These are phyloP conservation scores for Puccinia polysora DNA, from an alignment of 1,284 basidiomycete genomes.

Conservation along the genomic window DNA sequence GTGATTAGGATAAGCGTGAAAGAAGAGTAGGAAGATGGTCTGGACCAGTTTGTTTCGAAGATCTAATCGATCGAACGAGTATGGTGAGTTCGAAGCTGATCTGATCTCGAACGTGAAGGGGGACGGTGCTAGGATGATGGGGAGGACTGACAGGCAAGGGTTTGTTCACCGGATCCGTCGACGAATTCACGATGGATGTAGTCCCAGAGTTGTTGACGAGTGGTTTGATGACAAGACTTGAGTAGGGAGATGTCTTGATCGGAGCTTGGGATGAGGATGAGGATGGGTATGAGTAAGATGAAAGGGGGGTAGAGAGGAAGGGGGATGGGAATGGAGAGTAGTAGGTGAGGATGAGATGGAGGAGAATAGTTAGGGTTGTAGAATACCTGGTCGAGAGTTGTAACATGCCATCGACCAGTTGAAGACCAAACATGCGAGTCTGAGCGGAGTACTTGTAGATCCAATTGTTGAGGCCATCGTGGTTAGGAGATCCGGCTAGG, in stretches of 20 bases:
- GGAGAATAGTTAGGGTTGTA: not conserved
- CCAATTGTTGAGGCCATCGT: not conserved
- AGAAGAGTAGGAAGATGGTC: constrained; percentile 89
- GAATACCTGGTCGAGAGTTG: constrained; percentile 18
- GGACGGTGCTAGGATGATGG: not conserved
- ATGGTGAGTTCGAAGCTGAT: constrained; percentile 31
- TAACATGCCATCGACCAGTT: constrained; percentile 41
- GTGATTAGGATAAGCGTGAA: constrained; percentile 77
- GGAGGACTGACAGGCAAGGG: constrained; percentile 17
- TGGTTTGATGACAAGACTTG: constrained; percentile 27
- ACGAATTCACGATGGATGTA: constrained; percentile 43
- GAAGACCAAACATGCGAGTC: constrained; percentile 42
- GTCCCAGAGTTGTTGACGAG: constrained; percentile 36
- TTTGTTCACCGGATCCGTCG: constrained; percentile 25
- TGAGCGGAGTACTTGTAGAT: constrained; percentile 33
- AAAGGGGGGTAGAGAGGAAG: not conserved
- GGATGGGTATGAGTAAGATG: not conserved
- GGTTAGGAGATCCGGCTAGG: constrained; percentile 9
- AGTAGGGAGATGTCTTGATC: constrained; percentile 8
- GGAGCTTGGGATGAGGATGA: not conserved
- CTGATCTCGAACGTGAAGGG: not conserved
- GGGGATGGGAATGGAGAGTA: not conserved
- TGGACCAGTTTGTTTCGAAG: constrained; percentile 96
- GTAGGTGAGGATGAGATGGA: too few relatives aligned
- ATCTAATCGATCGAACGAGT: constrained; percentile 58